Conservation (phyloP, 352 stramenopile species). For the Globisporangium rhizosaccharum region DNA sequence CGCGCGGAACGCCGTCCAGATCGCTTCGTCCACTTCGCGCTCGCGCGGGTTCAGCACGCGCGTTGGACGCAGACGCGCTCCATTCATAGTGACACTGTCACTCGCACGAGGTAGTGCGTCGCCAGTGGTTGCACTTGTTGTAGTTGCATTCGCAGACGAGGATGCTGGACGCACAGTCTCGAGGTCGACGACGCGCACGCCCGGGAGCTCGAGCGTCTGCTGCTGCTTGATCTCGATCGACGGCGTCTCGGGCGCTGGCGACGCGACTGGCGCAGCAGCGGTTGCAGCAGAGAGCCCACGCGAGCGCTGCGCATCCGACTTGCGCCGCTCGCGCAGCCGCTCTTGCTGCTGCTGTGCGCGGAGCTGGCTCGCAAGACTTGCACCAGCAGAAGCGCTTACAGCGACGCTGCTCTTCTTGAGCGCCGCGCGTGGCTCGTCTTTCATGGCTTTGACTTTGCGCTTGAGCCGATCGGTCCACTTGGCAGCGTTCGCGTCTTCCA, state of each 20-base stretch:
- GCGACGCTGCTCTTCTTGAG: conserved; percentile 23
- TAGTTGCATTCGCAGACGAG: background rate
- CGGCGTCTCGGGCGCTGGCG: background rate
- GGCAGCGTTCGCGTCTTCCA: conserved; percentile 20
- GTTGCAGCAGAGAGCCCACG: conserved; percentile 27
- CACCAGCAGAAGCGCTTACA: background rate
- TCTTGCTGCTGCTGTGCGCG: conserved; percentile 54
- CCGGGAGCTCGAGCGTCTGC: conserved; percentile 47
- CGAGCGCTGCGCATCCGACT: conserved; percentile 44
- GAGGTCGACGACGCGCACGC: conserved; percentile 64
- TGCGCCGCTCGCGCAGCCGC: conserved; percentile 41
- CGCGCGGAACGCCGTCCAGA: conserved; percentile 70
- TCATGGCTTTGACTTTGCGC: conserved; percentile 53
- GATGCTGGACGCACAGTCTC: conserved; percentile 22
- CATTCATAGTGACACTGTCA: conserved; percentile 43
- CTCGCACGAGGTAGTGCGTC: background rate
- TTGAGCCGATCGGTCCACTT: conserved; percentile 72
- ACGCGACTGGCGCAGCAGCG: background rate
- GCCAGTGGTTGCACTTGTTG: too few species aligned
- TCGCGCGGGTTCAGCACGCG: conserved; percentile 77
- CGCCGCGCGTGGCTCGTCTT: conserved; percentile 29
- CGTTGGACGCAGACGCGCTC: conserved; percentile 41
- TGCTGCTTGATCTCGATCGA: conserved; percentile 55
- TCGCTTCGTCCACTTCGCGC: conserved; percentile 68
- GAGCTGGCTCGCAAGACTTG: conserved; percentile 17